Evolutionary conservation across 306 rosid species (phyloP).

Genomic region (Fagus sylvatica): DNA sequence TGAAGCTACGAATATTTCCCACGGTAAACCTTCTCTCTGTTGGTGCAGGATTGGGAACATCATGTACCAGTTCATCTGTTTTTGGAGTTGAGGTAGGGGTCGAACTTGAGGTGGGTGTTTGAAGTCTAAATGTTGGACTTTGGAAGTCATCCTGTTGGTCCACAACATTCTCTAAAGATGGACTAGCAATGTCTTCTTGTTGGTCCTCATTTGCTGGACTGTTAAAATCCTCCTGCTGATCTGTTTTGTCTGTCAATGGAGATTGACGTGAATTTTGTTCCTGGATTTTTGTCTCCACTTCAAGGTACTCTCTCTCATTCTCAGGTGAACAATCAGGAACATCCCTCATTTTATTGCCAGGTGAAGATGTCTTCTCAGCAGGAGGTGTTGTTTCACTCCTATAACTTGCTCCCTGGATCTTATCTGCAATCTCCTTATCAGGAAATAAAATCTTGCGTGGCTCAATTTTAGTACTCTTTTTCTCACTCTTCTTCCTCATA

Average conservation of each 20-base stretch:
- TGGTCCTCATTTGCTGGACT: constrained; percentile 43
- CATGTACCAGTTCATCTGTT: constrained; percentile 32
- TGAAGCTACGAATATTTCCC: constrained; percentile 46
- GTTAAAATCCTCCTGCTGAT: constrained; percentile 34
- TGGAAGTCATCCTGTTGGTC: constrained; percentile 45
- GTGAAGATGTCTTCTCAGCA: constrained; percentile 36
- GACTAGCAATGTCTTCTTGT: constrained; percentile 37
- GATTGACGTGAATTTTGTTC: constrained; percentile 38
- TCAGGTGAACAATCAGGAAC: constrained; percentile 34
- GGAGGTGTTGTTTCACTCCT: constrained; percentile 39
- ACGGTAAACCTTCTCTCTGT: constrained; percentile 40
- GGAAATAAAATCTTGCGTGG: constrained; percentile 39
- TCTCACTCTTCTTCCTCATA: constrained; percentile 39
- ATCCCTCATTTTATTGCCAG: constrained; percentile 32
- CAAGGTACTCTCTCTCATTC: constrained; percentile 35
- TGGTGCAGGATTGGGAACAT: constrained; percentile 38
- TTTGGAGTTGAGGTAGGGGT: constrained; percentile 53
- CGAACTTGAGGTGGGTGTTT: constrained; percentile 50
- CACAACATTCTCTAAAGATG: constrained; percentile 35
- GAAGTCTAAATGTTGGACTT: constrained; percentile 64
- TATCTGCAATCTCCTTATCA: constrained; percentile 34
- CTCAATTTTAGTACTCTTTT: constrained; percentile 35
- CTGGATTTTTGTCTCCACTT: constrained; percentile 32
- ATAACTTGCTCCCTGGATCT: constrained; percentile 35
- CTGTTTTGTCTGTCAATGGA: constrained; percentile 34